Evolutionary conservation across 179 eudicot species (phyloP), one percentile per base, ranked within the genome.

Genomic region (Corrigiola litoralis): DNA sequence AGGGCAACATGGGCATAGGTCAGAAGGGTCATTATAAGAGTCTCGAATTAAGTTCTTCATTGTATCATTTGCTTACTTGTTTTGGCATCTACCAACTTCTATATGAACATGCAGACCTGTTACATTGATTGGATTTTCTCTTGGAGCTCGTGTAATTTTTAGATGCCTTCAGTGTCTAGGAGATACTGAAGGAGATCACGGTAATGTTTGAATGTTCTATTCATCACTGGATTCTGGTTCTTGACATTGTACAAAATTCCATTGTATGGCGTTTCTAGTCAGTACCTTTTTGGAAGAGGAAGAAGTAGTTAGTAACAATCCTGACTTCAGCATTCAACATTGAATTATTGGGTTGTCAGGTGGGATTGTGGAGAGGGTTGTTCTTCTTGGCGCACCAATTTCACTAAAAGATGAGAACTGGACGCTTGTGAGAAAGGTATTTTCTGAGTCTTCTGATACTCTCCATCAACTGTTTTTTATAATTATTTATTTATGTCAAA

Each of bases 1-100:
- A 72, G 97, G 92, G 48, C 70, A 82, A 62, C 97, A 90, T 63
- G 97, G 97, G 28, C 77, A 88, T 48, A 88, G 97, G 97, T 85
- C 70, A 18, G 71, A 63, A 17, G 28, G 11, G 52, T 16, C 38
- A 25, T 1, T 20, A 13, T 34, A 46, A 41, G 32, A 57, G 14
- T 60, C 13, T 13, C 47, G 17, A 65, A 50, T 17, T 50, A 16
- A 6, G 27, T 16, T 58, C 18, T 31, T 41, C 31, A 0, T 38
- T 5, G 21, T 34, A 53, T 29, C 45, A 31, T 25, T 27, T 38
- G 42, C 66, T 50, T 65, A 23, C 12, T 54, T 7, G 33, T 40
- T 20, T 20, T 27, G n/a, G n/a, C n/a, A n/a, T n/a, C n/a, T n/a
- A n/a, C n/a, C 6, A 5, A 24, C 48, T 54, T 31, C 38, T 45